Base-by-base conservation (phyloP, 1,139 yeast genomes). In the Geotrichum macrosporum region DNA sequence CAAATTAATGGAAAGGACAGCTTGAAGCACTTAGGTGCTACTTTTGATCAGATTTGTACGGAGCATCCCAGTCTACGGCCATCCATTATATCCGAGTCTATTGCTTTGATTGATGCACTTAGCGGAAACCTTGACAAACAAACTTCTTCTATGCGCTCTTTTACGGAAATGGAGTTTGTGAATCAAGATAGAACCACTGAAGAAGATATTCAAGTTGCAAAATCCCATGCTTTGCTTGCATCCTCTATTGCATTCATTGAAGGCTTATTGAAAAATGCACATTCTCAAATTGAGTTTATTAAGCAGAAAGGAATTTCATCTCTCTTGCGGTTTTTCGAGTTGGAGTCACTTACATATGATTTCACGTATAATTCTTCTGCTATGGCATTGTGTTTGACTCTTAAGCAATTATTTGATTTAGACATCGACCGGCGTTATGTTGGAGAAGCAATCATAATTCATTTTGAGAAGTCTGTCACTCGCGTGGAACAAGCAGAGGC, bases 1-100 rank as follows among this genome's bases (percentile, higher is more conserved):
- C 55, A 54, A 31, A 41, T 58, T 24, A 42, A 52, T 6, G 50
- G 54, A 33, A 57, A 55, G 26, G 63, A 58, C 16, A 53, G 72
- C 70, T 57, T 72, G 76, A 12, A 71, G 72, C 18, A 73, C 68
- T 62, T 86, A 24, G 96, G 95, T 0, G 70, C 77, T 31, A 75
- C 84, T 0, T 73, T 88, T 57, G 96, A 89, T 60, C 94, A 86
- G 55, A 68, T 89, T 44, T 81, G 87, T 5, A 75, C 96, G 57
- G 96, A 89, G 61, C 86, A 86, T 58, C 82, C 94, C 1, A 76
- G 75, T 1, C 70, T 88, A 50, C 80, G 84, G 47, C 81, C 84
- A 0, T 60, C 68, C 0, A 78, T 89, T 31, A 66, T 78, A 45
- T 64, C 70, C 4, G 77, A 79, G 47, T 69, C 82, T 29, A 67